A percentile compares a stretch with the other conserved stretches of the same genome.
Evolutionary conservation across 768 basidiomycete species (phyloP).

Genomic region (Phlebiopsis gigantea): DNA sequence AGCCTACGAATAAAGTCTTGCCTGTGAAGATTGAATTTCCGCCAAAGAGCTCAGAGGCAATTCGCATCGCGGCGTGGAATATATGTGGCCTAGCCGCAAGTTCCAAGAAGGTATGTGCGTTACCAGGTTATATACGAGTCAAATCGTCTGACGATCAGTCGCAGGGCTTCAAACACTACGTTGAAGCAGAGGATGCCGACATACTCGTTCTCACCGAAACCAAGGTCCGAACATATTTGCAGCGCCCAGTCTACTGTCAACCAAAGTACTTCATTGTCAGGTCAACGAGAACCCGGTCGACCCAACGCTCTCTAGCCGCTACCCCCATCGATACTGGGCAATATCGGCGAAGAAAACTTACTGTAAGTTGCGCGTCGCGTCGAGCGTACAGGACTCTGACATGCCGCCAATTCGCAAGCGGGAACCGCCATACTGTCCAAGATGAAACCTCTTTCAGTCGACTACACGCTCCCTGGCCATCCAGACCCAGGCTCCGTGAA

Average conservation of each 20-base stretch:
- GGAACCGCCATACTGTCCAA: conserved; percentile 83
- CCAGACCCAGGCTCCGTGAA: conserved; percentile 59
- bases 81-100: conserved; percentile 72
- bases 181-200: conserved; percentile 85
- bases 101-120: conserved; percentile 61
- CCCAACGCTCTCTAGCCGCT: conserved; percentile 48
- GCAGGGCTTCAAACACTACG: conserved; percentile 76
- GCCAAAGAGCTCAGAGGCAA: conserved; percentile 37
- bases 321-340: conserved; percentile 72
- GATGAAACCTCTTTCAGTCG: conserved; percentile 59
- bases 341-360: conserved; percentile 78
- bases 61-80: conserved; percentile 72
- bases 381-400: not conserved
- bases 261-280: conserved; percentile 33
- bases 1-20: conserved; percentile 70
- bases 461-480: conserved; percentile 68
- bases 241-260: too few relatives aligned
- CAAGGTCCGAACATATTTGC: conserved; percentile 42
- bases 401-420: conserved; percentile 38
- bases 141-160: not conserved
- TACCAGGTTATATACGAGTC: not conserved
- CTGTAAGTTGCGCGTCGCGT: conserved; percentile 35
- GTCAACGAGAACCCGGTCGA: conserved; percentile 68
- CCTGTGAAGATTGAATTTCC: conserved; percentile 61
- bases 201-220: conserved; percentile 83